phyloP scores from a whole-genome alignment of 164 flowering plant genomes.

The Macadamia integrifolia region DNA sequence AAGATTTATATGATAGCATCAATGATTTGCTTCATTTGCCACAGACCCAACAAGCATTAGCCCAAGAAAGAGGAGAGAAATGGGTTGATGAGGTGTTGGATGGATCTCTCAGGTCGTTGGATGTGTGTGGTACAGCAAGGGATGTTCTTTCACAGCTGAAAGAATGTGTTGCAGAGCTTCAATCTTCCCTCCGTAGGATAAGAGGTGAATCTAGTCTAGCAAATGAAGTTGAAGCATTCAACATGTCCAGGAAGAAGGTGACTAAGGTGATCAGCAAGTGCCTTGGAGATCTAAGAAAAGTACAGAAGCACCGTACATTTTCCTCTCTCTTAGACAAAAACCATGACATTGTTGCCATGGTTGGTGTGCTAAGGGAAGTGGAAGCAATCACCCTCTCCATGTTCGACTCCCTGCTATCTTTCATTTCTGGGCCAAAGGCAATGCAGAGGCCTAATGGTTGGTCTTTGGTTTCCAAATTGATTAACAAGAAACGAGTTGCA shows the following conservation, averaged over 20 bases:
- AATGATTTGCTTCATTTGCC: conserved; percentile 43
- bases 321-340: not conserved
- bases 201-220: conserved; percentile 8
- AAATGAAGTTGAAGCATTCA: conserved; percentile 17
- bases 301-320: conserved; percentile 9
- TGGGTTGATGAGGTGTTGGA: conserved; percentile 36
- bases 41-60: conserved; percentile 20
- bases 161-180: conserved; percentile 34
- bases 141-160: conserved; percentile 37
- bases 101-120: conserved; percentile 38
- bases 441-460: conserved; percentile 6
- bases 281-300: conserved; percentile 28
- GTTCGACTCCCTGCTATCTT: conserved; percentile 7
- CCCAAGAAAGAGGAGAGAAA: conserved; percentile 24
- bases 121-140: conserved; percentile 34
- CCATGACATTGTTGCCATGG: not conserved
- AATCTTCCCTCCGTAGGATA: conserved; percentile 25
- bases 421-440: conserved; percentile 10
- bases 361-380: conserved; percentile 14
- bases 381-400: conserved; percentile 16
- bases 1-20: conserved; percentile 33
- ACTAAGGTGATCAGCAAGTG: conserved; percentile 40
- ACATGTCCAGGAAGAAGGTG: conserved; percentile 27
- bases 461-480: conserved; percentile 1
- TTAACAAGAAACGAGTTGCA: not conserved